Evolutionary conservation across 1,284 basidiomycete genomes (phyloP).

Genomic region (Cryptococcus sp.): DNA sequence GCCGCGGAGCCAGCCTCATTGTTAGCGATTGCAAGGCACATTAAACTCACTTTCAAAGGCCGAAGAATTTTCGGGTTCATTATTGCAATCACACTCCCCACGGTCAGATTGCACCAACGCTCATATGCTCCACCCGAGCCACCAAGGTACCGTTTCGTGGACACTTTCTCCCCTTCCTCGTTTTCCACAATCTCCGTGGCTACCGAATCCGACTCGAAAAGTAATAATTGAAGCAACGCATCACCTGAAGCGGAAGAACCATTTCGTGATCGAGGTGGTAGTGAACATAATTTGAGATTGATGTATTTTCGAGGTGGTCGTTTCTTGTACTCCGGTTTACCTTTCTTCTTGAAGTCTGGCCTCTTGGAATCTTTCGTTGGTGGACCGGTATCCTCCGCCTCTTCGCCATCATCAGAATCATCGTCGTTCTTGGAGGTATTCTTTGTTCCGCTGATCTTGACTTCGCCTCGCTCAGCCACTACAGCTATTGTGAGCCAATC

Average conservation of each 20-base stretch:
- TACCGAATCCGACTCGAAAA: slow-evolving; percentile 77
- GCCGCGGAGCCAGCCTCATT: slow-evolving; percentile 21
- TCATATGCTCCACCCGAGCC: slow-evolving; percentile 93
- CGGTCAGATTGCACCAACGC: slow-evolving; percentile 67
- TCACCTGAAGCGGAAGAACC: slow-evolving; percentile 58
- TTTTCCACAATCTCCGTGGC: slow-evolving; percentile 52
- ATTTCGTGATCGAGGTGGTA: slow-evolving; percentile 65
- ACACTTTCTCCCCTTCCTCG: slow-evolving; percentile 45
- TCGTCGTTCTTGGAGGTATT: slow-evolving; percentile 11
- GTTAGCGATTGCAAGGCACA: background rate
- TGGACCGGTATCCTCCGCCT: slow-evolving; percentile 8
- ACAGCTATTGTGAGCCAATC: slow-evolving; percentile 92
- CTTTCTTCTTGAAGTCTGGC: slow-evolving; percentile 11
- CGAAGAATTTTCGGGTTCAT: slow-evolving; percentile 83
- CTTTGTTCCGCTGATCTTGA: slow-evolving; percentile 37
- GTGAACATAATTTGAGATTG: slow-evolving; percentile 66
- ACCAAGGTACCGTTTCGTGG: slow-evolving; percentile 65
- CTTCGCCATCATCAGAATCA: slow-evolving; percentile 15
- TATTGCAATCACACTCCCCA: slow-evolving; percentile 84
- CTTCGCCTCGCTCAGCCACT: slow-evolving; percentile 76
- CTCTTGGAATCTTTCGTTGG: background rate
- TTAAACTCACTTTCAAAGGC: slow-evolving; percentile 64
- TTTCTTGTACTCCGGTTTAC: slow-evolving; percentile 7
- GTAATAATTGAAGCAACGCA: slow-evolving; percentile 71
- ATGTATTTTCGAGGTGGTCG: slow-evolving; percentile 61